Evolutionary conservation across 2,329 filamentous ascomycete species (phyloP).

Genomic region (Pochonia chlamydosporia): DNA sequence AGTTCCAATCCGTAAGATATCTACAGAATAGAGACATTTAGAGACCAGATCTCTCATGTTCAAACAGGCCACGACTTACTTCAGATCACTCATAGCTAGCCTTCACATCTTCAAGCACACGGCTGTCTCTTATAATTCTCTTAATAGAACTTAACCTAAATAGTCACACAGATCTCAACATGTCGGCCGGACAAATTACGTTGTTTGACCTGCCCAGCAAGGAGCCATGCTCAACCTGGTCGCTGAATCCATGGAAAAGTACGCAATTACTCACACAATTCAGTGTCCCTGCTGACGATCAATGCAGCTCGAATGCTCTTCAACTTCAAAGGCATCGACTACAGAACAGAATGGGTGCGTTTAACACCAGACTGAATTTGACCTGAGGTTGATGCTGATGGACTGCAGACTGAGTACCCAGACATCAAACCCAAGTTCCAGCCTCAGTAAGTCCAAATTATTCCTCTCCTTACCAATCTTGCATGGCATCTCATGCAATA

Average conservation of each 20-base stretch:
- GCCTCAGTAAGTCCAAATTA: constrained; percentile 44
- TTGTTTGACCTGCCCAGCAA: constrained; percentile 60
- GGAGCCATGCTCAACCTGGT: constrained; percentile 47
- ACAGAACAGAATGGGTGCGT: constrained; percentile 58
- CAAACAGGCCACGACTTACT: no score
- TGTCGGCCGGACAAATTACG: constrained; percentile 35
- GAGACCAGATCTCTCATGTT: no score
- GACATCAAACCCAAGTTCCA: constrained; percentile 47
- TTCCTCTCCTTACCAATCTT: not conserved
- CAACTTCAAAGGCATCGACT: constrained; percentile 60
- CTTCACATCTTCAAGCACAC: no score
- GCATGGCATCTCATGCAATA: not conserved
- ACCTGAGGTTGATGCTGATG: constrained; percentile 57
- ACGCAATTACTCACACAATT: constrained; percentile 10
- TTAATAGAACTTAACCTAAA: no score
- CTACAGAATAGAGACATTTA: no score
- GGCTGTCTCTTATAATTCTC: no score
- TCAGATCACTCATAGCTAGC: no score
- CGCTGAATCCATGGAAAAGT: constrained; percentile 69
- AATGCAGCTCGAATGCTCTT: constrained; percentile 53
- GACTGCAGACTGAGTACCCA: constrained; percentile 4
- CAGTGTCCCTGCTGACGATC: not conserved
- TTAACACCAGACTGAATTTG: accelerated
- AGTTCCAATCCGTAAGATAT: no score
- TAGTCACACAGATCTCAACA: constrained; percentile 10